Evolutionary conservation across 179 eudicot species (phyloP), one percentile per base, ranked within the genome.

Genomic region (Drosera spatulata): DNA sequence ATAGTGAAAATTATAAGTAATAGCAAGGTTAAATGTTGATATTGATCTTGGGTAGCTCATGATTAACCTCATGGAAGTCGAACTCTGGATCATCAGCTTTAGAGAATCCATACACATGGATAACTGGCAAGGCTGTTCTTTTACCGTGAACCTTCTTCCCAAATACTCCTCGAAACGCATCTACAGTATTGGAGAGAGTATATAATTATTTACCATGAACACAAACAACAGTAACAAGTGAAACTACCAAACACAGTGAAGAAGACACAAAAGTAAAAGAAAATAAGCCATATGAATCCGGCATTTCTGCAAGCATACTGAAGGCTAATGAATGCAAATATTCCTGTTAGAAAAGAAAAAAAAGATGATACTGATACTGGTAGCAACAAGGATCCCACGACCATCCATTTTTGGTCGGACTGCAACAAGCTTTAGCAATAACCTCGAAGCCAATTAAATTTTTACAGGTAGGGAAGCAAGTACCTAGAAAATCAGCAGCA

Each of bases 81-180:
- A 84, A 91, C 63, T 91, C 98, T 10, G 98, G 98, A 75, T 91
- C 98, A 64, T 74, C 79, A 41, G 91, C 91, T 78, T 73, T 91
- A 56, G 98, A 91, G 70, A 88, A 91, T 40, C 98, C 98, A 63
- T 88, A 91, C 37, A 91, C 82, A 69, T 91, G 91, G 68, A 91
- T 85, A 69, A 39, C 79, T 12, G 98, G 98, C 63, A 80, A 68
- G 63, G 63, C 70, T 49, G 69, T 44, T 13, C 48, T 68, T 69
- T 63, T 69, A 64, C 68, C 75, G 10, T 40, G 71, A 22, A 59
- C 52, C 57, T 13, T 67, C 50, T 68, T 59, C 50, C 73, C 60
- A 63, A 83, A 87, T 75, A 87, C 74, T 48, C 96, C 97, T 55
- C 72, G 78, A 66, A 91, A 91, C 52, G 78, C 79, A 77, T 77